A percentile compares a stretch with the other conserved stretches of the same genome.
Evolutionary conservation across 2,329 filamentous ascomycete species (phyloP).

Genomic region (Trichophyton mentagrophytes): DNA sequence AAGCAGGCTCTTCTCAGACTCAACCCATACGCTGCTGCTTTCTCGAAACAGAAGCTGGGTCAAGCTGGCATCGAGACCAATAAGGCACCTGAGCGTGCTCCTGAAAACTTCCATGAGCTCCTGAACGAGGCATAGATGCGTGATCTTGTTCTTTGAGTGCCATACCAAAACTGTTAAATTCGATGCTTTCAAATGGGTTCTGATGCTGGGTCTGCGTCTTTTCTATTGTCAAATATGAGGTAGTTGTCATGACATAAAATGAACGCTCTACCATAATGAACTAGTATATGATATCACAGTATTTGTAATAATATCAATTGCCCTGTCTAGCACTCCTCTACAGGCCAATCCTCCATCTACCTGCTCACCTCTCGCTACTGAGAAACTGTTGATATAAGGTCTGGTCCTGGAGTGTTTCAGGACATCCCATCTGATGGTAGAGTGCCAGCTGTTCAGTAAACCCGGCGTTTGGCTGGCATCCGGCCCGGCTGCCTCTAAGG

Average conservation of each 20-base stretch:
- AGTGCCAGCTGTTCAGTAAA: slow-evolving; percentile 80
- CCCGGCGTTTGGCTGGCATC: slow-evolving; percentile 78
- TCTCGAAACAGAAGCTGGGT: slow-evolving; percentile 74
- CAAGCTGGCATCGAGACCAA: slow-evolving; percentile 50
- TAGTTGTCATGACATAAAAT: slow-evolving; percentile 3
- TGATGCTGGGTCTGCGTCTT: not conserved
- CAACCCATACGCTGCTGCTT: slow-evolving; percentile 92
- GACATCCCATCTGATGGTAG: slow-evolving; percentile 77
- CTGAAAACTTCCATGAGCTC: slow-evolving; percentile 41
- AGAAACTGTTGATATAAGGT: slow-evolving; percentile 46
- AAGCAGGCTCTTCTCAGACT: slow-evolving; percentile 97
- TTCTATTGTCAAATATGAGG: not conserved
- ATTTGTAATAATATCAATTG: not conserved
- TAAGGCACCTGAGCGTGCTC: slow-evolving; percentile 45
- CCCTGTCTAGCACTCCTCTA: not conserved
- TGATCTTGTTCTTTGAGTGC: slow-evolving; percentile 9
- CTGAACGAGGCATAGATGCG: slow-evolving; percentile 40
- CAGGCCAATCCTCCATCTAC: slow-evolving; percentile 39
- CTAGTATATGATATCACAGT: not conserved
- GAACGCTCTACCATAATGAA: slow-evolving; percentile 1
- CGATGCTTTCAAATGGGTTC: not conserved
- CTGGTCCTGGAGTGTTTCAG: slow-evolving; percentile 54
- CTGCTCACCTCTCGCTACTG: slow-evolving; percentile 31
- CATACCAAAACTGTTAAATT: slow-evolving; percentile 2
- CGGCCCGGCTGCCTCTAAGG: slow-evolving; percentile 56